Base-by-base conservation (phyloP, 345 rosid species). In the Turritis glabra region DNA sequence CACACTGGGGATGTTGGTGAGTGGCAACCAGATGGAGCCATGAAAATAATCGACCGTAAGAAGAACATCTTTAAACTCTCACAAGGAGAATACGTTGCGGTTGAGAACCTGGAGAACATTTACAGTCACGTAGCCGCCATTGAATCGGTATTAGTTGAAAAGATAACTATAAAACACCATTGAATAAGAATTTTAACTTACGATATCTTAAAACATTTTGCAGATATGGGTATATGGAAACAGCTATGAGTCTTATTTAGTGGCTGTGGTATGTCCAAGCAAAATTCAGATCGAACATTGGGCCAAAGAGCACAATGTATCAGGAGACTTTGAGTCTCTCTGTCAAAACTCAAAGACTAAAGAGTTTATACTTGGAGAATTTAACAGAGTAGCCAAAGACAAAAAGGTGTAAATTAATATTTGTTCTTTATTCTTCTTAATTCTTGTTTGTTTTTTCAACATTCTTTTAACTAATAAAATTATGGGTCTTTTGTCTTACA, bases 1-100 rank as follows among this genome's bases (percentile, higher is more conserved):
- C 98, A 92, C 80, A 95, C 98, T 77, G 99, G 99, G 86, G 99
- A 95, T 83, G 71, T 95, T 19, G 99, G 99, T 9, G 98, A 95
- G 72, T 92, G 99, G 99, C 99, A 92, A 87, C 86, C 89, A 3
- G 84, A 95, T 65, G 99, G 97, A 77, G 92, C 96, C 84, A 75
- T 95, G 96, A 95, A 89, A 73, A 87, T 92, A 47, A 85, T 95
- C 38, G 99, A 95, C 69, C 81, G 99, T 13, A 90, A 89, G 90
- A 95, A 95, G 72, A 95, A 95, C 71, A 95, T 95, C 48, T 95
- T 92, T 65, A 95, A 95, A 75, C 97, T 95, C 33, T 92, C 99
- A 2, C 99, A 95, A 82, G 99, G 99, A 75, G 99, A 95, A 74
- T 95, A 95, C 50, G 97, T 95, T 54, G 99, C 99, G 1, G 98